Evolutionary conservation across 2,329 filamentous ascomycete genomes (phyloP), one percentile per base, ranked within the genome.

Genomic region (Ilyonectria destructans): DNA sequence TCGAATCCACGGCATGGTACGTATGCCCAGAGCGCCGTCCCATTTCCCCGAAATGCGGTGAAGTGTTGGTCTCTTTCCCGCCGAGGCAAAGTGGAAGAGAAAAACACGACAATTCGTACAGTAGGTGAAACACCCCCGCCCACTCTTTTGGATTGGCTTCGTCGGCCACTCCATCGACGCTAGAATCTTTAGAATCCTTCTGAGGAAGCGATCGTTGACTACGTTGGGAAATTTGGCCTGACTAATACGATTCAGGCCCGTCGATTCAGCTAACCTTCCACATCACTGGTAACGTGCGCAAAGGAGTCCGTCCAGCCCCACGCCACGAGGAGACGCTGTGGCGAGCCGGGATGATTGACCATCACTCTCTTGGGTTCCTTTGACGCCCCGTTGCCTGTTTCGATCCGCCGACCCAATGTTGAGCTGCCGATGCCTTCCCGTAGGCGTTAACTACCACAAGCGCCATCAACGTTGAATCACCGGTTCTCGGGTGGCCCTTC

Each of bases 141-240:
- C 33, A 61, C 69, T 54, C 51, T 29, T 57, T 19, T 48, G 33
- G 59, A n/a, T 26, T 23, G 65, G 21, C 65, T 69, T 49, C 52
- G 68, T 68, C 63, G 13, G 69, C 58, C 21, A 12, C n/a, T 31
- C 15, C 52, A 70, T 69, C 67, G 48, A 57, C 74, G 74, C 74
- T 76, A 76, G 74, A 75, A 76, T 51, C 69, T 71, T 67, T 61
- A 21, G 65, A 74, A 72, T n/a, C 10, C n/a, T 58, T 70, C 65
- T 67, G 37, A 74, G 49, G 71, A 33, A 49, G 23, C 45, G 35
- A 35, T 40, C 51, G 5, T 23, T 51, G 31, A 17, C 57, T 29
- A 57, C 37, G 29, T 26, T 62, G 46, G 46, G 49, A n/a, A 23
- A 29, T 29, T 43, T 40, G 31, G 31, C 51, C 48, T 52, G 46